phyloP scores from a whole-genome alignment of 2,329 filamentous ascomycete genomes.

The Fusarium miscanthi region DNA sequence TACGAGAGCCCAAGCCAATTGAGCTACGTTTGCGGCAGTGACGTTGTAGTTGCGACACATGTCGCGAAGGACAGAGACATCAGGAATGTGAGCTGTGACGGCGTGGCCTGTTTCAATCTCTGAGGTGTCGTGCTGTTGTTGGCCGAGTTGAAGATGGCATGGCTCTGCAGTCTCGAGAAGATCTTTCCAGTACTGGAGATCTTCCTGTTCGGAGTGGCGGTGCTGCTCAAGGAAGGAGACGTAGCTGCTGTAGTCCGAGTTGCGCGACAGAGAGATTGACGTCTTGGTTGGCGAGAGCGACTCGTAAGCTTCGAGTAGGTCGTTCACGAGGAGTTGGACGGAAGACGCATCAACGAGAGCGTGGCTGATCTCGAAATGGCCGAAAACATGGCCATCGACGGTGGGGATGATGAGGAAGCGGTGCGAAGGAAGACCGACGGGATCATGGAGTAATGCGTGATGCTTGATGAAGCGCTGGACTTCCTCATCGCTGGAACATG shows the following conservation, averaged over 20 bases:
- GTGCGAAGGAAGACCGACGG: not conserved
- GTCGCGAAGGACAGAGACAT: not conserved
- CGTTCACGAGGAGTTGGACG: not conserved
- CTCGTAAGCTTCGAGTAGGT: not conserved
- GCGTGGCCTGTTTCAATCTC: not conserved
- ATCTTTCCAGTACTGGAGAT: not conserved
- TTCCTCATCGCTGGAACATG: not conserved
- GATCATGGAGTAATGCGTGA: not conserved
- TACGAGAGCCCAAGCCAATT: not conserved
- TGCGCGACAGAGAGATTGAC: not conserved
- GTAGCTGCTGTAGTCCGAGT: not conserved
- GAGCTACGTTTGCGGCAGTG: not conserved
- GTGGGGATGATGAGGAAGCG: not conserved
- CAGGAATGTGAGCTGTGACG: not conserved
- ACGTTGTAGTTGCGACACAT: not conserved
- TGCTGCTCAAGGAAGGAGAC: not conserved
- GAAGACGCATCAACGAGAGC: not conserved
- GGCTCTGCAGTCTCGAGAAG: not conserved
- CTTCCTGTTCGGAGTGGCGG: not conserved
- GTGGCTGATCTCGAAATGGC: not conserved
- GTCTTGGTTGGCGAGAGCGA: not conserved
- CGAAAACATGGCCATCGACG: not conserved
- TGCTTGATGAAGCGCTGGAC: not conserved
- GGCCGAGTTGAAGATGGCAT: not conserved
- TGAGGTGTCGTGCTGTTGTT: rapidly evolving